Conservation (phyloP, 1,139 yeast species). For the Sugiyamaella neomexicana region DNA sequence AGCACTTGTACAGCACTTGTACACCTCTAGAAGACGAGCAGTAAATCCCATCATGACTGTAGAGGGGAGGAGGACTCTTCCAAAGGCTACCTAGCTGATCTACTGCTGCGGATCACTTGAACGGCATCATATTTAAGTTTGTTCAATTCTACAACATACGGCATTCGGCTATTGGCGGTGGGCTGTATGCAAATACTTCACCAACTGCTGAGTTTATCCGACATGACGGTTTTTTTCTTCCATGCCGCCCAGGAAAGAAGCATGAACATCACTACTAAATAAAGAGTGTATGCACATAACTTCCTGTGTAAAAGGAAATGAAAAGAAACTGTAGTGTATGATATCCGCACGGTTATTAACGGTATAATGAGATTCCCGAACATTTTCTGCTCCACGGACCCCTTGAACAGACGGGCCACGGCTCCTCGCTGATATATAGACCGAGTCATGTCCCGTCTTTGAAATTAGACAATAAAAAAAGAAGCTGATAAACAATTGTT, state of each 20-base stretch:
- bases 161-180: conserved; percentile 8
- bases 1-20: too few species aligned
- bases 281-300: too few species aligned
- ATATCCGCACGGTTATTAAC: conserved; percentile 6
- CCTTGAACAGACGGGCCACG: background rate
- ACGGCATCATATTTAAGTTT: too few species aligned
- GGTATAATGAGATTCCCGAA: background rate
- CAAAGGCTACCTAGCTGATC: too few species aligned
- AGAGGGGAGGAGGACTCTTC: too few species aligned
- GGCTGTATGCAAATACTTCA: background rate
- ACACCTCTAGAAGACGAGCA: too few species aligned
- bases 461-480: background rate
- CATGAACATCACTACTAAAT: too few species aligned
- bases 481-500: background rate
- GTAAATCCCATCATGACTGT: too few species aligned
- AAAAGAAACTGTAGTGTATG: background rate
- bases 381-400: too few species aligned
- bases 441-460: background rate
- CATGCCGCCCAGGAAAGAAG: background rate
- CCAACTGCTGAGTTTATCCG: conserved; percentile 1
- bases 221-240: conserved; percentile 2
- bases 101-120: background rate
- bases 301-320: background rate
- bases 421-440: background rate
- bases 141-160: background rate